Evolutionary conservation across 768 basidiomycete genomes (phyloP).

Genomic region (Tephrocybe sp.): DNA sequence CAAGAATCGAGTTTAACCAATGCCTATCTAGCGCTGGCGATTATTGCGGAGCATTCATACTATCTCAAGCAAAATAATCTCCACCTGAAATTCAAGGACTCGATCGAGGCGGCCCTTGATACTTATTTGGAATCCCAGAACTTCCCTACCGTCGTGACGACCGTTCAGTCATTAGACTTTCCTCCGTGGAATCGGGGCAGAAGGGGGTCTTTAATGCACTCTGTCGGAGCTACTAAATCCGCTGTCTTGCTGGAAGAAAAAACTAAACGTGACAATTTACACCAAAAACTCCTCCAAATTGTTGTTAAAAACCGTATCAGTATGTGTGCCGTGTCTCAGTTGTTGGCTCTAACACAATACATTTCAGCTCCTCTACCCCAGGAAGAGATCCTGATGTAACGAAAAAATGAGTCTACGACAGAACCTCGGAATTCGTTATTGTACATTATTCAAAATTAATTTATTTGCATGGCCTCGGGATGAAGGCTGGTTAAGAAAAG

Average conservation of each 20-base stretch:
- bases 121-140: conserved; percentile 5
- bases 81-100: conserved; percentile 8
- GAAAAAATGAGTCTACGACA: neutral
- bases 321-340: neutral
- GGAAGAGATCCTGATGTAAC: neutral
- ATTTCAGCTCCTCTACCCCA: neutral
- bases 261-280: neutral
- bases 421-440: neutral
- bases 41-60: conserved; percentile 15
- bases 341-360: neutral
- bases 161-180: conserved; percentile 2
- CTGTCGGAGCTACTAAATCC: neutral
- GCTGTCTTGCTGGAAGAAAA: neutral
- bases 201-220: neutral
- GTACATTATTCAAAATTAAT: no score
- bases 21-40: conserved; percentile 5
- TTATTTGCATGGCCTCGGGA: no score
- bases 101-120: conserved; percentile 6
- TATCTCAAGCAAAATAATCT: conserved; percentile 10
- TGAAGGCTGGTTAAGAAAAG: no score
- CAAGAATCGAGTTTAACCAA: neutral
- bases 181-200: neutral
- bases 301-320: conserved; percentile 2
- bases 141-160: neutral
- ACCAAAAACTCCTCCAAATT: conserved; percentile 3